A percentile compares a stretch with the other conserved stretches of the same genome.
Conservation (phyloP, 768 basidiomycete genomes). For the Tephrocybe sp. region DNA sequence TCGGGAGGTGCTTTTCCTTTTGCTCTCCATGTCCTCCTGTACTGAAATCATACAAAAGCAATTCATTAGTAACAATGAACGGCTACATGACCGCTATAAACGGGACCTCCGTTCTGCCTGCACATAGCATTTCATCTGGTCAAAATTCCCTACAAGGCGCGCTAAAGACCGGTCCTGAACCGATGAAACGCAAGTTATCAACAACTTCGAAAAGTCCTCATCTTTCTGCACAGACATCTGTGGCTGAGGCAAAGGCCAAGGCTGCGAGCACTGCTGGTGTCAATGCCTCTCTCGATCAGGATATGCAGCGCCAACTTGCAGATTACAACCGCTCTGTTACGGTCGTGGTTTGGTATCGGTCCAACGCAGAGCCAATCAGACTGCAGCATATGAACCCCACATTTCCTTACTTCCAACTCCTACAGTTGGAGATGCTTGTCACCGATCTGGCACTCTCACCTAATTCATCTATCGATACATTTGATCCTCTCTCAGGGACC, state of each 20-base stretch:
- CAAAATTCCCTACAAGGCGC: conserved; percentile 15
- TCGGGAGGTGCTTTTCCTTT: conserved; percentile 5
- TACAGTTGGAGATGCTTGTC: conserved; percentile 48
- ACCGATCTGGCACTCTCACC: conserved; percentile 50
- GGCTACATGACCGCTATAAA: conserved; percentile 5
- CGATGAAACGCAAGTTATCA: conserved; percentile 5
- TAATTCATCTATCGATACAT: conserved; percentile 59
- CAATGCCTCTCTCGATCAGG: conserved; percentile 19
- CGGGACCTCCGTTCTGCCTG: conserved; percentile 3
- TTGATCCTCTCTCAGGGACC: conserved; percentile 46
- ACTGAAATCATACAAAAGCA: not conserved
- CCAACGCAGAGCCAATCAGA: conserved; percentile 53
- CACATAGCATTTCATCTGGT: conserved; percentile 4
- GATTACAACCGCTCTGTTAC: conserved; percentile 55
- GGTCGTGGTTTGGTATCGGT: conserved; percentile 71
- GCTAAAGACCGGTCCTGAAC: conserved; percentile 9
- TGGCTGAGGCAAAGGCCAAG: not conserved
- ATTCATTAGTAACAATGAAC: conserved; percentile 4
- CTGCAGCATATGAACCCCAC: conserved; percentile 56
- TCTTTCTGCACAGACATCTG: not conserved
- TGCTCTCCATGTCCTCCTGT: not conserved
- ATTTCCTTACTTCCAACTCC: conserved; percentile 64
- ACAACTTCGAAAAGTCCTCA: conserved; percentile 6
- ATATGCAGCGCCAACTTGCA: conserved; percentile 38
- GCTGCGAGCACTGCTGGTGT: not conserved